Evolutionary conservation across 805 yeast genomes (phyloP).

Genomic region (Cyberlindnera saturnus): DNA sequence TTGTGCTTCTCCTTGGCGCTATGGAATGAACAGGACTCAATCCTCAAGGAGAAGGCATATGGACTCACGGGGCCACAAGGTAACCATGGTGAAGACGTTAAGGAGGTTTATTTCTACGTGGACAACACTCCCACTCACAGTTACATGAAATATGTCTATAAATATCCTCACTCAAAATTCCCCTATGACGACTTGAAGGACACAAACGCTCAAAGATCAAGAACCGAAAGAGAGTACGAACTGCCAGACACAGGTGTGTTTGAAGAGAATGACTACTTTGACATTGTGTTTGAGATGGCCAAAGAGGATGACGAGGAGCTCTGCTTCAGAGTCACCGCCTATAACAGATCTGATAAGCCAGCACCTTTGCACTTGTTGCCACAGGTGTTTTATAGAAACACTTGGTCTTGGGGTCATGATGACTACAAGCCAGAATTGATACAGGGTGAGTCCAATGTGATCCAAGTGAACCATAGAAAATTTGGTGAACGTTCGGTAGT

Average conservation of each 20-base stretch:
- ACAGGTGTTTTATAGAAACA: constrained; percentile 77
- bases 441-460: constrained; percentile 34
- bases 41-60: constrained; percentile 78
- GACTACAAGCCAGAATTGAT: constrained; percentile 42
- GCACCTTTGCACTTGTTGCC: constrained; percentile 90
- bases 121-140: constrained; percentile 93
- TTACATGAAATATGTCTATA: constrained; percentile 85
- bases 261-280: constrained; percentile 64
- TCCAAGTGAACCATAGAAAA: constrained; percentile 60
- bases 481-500: constrained; percentile 55
- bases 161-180: constrained; percentile 81
- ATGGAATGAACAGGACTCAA: constrained; percentile 86
- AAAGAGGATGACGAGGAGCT: constrained; percentile 77
- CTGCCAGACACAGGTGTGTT: constrained; percentile 74
- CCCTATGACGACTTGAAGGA: constrained; percentile 74
- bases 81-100: constrained; percentile 94
- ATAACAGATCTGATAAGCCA: constrained; percentile 72
- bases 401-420: constrained; percentile 87
- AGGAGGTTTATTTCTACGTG: constrained; percentile 75
- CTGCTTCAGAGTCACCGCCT: constrained; percentile 80
- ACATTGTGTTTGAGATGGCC: constrained; percentile 85
- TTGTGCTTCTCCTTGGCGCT: constrained; percentile 75
- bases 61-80: constrained; percentile 93
- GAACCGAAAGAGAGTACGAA: constrained; percentile 73
- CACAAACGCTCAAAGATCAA: constrained; percentile 59